Conservation (phyloP, 768 basidiomycete species). For the Dendrothele bispora region DNA sequence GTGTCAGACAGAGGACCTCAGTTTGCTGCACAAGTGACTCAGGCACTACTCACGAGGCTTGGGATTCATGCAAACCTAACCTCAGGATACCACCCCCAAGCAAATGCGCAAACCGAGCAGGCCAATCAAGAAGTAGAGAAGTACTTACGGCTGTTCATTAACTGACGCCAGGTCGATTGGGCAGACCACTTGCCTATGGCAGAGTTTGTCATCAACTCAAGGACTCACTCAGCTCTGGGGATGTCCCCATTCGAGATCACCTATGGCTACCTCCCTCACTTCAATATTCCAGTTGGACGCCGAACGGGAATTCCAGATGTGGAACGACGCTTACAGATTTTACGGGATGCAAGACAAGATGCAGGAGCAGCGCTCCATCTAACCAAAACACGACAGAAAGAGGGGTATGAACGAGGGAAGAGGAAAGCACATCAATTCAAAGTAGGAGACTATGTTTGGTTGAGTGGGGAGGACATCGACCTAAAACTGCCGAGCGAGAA, state of each 20-base stretch:
- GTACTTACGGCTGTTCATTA: slow-evolving; percentile 25
- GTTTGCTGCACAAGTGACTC: slow-evolving; percentile 9
- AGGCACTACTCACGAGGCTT: background rate
- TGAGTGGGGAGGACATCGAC: background rate
- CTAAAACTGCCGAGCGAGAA: background rate
- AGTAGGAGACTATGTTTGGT: background rate
- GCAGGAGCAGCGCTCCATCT: too few relatives aligned
- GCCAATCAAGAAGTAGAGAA: slow-evolving; percentile 28
- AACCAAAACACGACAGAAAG: background rate
- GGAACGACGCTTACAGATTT: too few relatives aligned
- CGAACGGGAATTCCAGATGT: too few relatives aligned
- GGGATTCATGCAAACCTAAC: slow-evolving; percentile 2
- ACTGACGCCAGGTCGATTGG: slow-evolving; percentile 31
- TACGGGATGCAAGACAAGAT: too few relatives aligned
- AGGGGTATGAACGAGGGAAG: background rate
- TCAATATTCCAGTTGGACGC: too few relatives aligned
- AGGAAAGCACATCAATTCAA: slow-evolving; percentile 1
- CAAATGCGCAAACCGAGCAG: slow-evolving; percentile 29
- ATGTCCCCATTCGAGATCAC: too few relatives aligned
- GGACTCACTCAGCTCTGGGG: background rate
- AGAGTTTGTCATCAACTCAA: slow-evolving; percentile 21
- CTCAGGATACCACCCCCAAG: slow-evolving; percentile 12
- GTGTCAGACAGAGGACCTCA: slow-evolving; percentile 1
- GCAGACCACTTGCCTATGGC: slow-evolving; percentile 25
- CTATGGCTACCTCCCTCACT: too few relatives aligned